Base-by-base conservation (phyloP, 192 early-diverging fungal genomes). In the Haplosporangium gracile region DNA sequence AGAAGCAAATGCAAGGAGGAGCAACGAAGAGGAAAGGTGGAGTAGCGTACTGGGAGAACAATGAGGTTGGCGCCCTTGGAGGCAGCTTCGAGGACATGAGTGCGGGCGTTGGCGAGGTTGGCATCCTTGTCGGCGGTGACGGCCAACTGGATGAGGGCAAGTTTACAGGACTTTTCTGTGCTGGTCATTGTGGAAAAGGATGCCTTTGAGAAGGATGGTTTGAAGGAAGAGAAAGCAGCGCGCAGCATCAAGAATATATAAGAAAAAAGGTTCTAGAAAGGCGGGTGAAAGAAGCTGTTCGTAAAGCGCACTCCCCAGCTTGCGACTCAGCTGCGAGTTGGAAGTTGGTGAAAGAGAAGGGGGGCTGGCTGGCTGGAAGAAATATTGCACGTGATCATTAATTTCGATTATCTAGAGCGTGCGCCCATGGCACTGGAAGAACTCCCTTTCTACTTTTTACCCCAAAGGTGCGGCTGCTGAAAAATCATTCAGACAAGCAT, bases 41-140 rank as follows among this genome's bases (percentile, higher is more conserved):
- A 6, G 51, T 1, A 38, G 7, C 29, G 16, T 49, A 94, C 96
- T 49, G 97, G 98, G 22, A 99, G 91, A 5, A 98, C 97, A 38
- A 99, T 96, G n/a, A 98, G 89, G 55, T 96, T 92, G 60, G 97
- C 97, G 10, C 97, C 97, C 2, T 94, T 90, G 24, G 86, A 88
- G 2, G 95, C 93, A 5, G 98, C 98, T 74, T 97, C 93, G 29
- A 98, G 89, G 34, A 99, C 96, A 78, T 95, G 93, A 22, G 71
- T 76, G 20, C 95, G 91, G 4, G 98, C 97, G 72, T 92, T 90
- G 36, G 80, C 81, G 38, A 99, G 91, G 90, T 99, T 99, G 9
- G 90, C 87, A 22, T 92, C 85, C 80, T 98, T 97, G 80, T 94
- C 91, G 4, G 94, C 90, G 1, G 94, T 90, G 32, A 97, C 95